phyloP scores from a whole-genome alignment of 2,329 filamentous ascomycete genomes.

The Xylariales sp. region DNA sequence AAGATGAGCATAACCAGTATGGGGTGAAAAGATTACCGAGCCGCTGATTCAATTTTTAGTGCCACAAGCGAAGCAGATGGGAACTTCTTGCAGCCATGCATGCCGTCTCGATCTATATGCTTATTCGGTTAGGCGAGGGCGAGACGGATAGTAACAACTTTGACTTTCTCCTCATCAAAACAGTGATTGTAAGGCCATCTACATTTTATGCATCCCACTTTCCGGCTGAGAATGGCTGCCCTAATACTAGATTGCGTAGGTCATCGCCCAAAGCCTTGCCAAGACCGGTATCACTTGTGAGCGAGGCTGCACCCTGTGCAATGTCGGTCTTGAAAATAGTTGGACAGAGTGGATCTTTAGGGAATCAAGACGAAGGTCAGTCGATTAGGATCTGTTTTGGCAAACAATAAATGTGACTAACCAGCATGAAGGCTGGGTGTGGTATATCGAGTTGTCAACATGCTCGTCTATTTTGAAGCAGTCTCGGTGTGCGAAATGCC shows the following conservation, averaged over 20 bases:
- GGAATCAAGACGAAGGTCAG: conserved; percentile 32
- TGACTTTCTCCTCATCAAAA: conserved; percentile 29
- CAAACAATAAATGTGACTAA: conserved; percentile 6
- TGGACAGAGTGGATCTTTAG: conserved; percentile 37
- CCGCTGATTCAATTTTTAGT: not conserved
- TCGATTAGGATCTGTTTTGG: not conserved
- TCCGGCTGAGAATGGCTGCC: conserved; percentile 6
- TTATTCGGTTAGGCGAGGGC: conserved; percentile 37
- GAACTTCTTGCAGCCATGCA: conserved; percentile 36
- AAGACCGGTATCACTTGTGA: not conserved
- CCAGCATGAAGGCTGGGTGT: conserved; percentile 26
- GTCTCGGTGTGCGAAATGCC: conserved; percentile 28
- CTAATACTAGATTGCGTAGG: not conserved
- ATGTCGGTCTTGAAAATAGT: conserved; percentile 12
- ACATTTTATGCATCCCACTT: conserved; percentile 5
- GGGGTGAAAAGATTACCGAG: not conserved
- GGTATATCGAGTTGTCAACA: conserved; percentile 33
- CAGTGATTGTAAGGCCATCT: conserved; percentile 25
- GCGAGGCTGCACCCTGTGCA: not conserved
- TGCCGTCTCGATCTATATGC: conserved; percentile 37
- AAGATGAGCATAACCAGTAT: conserved; percentile 8
- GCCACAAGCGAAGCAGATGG: conserved; percentile 26
- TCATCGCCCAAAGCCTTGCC: not conserved
- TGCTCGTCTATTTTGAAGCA: conserved; percentile 38
- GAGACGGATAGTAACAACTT: conserved; percentile 37